Conservation (phyloP, 2,329 filamentous ascomycete genomes). For the Epichloe gansuensis region DNA sequence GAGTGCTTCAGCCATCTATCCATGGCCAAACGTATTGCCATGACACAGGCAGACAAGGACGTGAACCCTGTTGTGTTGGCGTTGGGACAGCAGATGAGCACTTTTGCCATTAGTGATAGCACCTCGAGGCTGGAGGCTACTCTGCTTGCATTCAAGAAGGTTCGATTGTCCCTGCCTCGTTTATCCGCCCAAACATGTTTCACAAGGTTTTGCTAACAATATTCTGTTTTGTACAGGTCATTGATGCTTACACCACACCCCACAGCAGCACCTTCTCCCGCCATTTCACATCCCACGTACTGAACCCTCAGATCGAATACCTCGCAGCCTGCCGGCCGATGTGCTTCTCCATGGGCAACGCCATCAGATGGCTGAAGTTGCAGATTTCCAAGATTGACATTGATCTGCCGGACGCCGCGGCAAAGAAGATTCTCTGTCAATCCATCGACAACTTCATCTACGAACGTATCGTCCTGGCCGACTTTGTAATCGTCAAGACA, state of each 20-base stretch:
- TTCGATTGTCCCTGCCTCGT: conserved; percentile 18
- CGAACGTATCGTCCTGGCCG: conserved; percentile 78
- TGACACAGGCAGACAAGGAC: conserved; percentile 52
- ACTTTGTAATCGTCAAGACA: conserved; percentile 69
- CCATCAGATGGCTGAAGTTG: conserved; percentile 87
- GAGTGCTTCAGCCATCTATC: conserved; percentile 75
- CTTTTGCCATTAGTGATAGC: conserved; percentile 79
- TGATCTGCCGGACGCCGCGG: conserved; percentile 65
- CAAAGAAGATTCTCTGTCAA: conserved; percentile 65
- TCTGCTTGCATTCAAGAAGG: conserved; percentile 77
- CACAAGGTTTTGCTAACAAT: background rate
- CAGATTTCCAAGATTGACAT: conserved; percentile 85
- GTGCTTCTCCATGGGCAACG: conserved; percentile 93
- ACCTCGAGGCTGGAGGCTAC: conserved; percentile 80
- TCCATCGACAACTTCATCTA: conserved; percentile 83
- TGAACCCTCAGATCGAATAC: conserved; percentile 92
- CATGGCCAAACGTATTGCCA: conserved; percentile 44
- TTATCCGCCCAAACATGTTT: background rate
- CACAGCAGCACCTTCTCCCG: conserved; percentile 72
- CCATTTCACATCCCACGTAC: conserved; percentile 79
- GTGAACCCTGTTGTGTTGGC: conserved; percentile 79
- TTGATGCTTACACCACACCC: conserved; percentile 85
- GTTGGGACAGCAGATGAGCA: conserved; percentile 79
- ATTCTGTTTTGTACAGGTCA: conserved; percentile 44
- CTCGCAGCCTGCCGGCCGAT: conserved; percentile 88